These are phyloP conservation scores for Aspergillus neotritici DNA, from an alignment of 2,329 filamentous ascomycete species.

Conservation along the genomic window DNA sequence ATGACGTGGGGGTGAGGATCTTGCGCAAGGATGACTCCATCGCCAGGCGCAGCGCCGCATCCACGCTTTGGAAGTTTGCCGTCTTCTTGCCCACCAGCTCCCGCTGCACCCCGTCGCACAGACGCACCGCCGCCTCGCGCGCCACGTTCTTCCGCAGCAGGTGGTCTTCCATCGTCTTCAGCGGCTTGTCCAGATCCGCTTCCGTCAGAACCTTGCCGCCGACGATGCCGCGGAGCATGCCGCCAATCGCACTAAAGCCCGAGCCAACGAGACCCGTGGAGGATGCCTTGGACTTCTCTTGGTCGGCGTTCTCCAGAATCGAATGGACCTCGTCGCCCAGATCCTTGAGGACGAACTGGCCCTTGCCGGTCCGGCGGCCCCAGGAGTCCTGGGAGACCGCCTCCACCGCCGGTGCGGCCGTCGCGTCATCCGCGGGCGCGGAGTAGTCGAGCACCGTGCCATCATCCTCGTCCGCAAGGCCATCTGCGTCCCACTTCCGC, in stretches of 20 bases:
- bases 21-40: slow-evolving; percentile 91
- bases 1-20: slow-evolving; percentile 92
- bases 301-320: slow-evolving; percentile 76
- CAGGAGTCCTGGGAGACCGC: slow-evolving; percentile 72
- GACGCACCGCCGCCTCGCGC: slow-evolving; percentile 80
- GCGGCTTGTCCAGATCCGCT: slow-evolving; percentile 80
- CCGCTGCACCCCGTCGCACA: slow-evolving; percentile 86
- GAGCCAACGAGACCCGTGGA: slow-evolving; percentile 67
- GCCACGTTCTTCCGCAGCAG: slow-evolving; percentile 94
- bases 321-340: slow-evolving; percentile 88
- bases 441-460: slow-evolving; percentile 87
- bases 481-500: slow-evolving; percentile 87
- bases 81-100: slow-evolving; percentile 90
- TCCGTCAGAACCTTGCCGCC: slow-evolving; percentile 89
- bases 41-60: slow-evolving; percentile 72
- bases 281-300: slow-evolving; percentile 48
- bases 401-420: slow-evolving; percentile 57
- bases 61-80: slow-evolving; percentile 81
- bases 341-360: slow-evolving; percentile 90
- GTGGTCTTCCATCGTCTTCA: slow-evolving; percentile 95
- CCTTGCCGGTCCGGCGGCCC: slow-evolving; percentile 78
- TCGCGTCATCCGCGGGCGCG: slow-evolving; percentile 52
- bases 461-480: slow-evolving; percentile 75
- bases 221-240: slow-evolving; percentile 89
- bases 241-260: slow-evolving; percentile 74